phyloP scores from a whole-genome alignment of 2,329 filamentous ascomycete species.

The Cryphonectria naterciae region DNA sequence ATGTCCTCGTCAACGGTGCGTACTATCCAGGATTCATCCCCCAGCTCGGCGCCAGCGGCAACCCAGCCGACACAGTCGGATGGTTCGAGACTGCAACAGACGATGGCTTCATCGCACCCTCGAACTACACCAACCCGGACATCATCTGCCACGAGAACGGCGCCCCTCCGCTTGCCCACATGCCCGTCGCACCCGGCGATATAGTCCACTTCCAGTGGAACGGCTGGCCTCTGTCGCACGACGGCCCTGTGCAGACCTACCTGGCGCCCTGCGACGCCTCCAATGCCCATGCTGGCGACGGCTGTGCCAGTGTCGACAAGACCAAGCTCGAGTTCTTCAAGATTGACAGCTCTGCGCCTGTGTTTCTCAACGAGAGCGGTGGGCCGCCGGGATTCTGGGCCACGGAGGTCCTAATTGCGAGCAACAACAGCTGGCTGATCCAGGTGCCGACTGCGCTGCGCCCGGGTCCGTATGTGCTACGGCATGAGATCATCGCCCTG shows the following conservation, averaged over 20 bases:
- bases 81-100: constrained; percentile 57
- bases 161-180: constrained; percentile 53
- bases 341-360: constrained; percentile 43
- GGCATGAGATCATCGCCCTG: constrained; percentile 55
- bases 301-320: constrained; percentile 46
- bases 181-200: constrained; percentile 60
- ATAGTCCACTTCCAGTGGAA: constrained; percentile 64
- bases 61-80: constrained; percentile 45
- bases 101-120: constrained; percentile 55
- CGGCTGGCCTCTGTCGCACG: constrained; percentile 59
- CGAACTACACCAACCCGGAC: constrained; percentile 50
- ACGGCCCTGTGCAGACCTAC: constrained; percentile 48
- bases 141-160: constrained; percentile 67
- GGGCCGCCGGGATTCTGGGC: constrained; percentile 42
- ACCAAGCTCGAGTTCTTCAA: constrained; percentile 47
- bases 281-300: constrained; percentile 35
- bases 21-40: constrained; percentile 49
- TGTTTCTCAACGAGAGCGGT: constrained; percentile 33
- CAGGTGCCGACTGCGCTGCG: constrained; percentile 47
- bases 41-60: constrained; percentile 25
- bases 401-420: constrained; percentile 52
- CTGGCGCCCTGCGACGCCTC: constrained; percentile 40
- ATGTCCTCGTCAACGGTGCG: constrained; percentile 48
- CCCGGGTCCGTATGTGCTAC: constrained; percentile 55
- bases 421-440: constrained; percentile 56